Evolutionary conservation across 2,329 filamentous ascomycete species (phyloP).

Genomic region (Pyricularia grisea): DNA sequence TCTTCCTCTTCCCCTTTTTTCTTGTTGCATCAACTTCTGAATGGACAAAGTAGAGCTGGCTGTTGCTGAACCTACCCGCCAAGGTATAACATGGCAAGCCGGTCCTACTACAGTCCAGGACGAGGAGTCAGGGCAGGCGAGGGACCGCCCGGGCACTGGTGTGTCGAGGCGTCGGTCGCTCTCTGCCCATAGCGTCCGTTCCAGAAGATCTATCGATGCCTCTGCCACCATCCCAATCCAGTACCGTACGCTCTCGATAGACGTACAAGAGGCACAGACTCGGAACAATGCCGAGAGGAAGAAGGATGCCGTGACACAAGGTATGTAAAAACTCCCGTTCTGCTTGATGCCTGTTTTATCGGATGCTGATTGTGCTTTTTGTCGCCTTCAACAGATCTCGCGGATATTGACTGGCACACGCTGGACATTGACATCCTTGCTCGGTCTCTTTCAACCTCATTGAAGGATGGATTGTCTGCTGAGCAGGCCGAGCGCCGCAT

Average conservation of each 20-base stretch:
- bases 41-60: conserved; percentile 1
- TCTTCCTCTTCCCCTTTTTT: background rate
- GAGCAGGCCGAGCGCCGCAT: conserved; percentile 46
- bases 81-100: conserved; percentile 3
- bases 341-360: background rate
- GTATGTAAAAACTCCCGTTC: background rate
- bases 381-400: conserved; percentile 36
- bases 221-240: conserved; percentile 38
- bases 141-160: background rate
- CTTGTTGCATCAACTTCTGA: background rate
- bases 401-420: conserved; percentile 59
- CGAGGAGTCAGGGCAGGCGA: conserved; percentile 5
- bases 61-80: background rate
- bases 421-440: conserved; percentile 48
- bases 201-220: conserved; percentile 24
- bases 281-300: conserved; percentile 35
- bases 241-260: conserved; percentile 45
- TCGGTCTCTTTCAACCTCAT: conserved; percentile 46
- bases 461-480: conserved; percentile 46
- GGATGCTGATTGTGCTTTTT: background rate
- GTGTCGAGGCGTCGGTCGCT: conserved; percentile 21
- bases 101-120: conserved; percentile 1
- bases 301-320: conserved; percentile 14
- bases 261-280: conserved; percentile 43
- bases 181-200: conserved; percentile 29